Evolutionary conservation across 2,329 filamentous ascomycete genomes (phyloP), one percentile per base, ranked within the genome.

Genomic region (Cadophora gregata): DNA sequence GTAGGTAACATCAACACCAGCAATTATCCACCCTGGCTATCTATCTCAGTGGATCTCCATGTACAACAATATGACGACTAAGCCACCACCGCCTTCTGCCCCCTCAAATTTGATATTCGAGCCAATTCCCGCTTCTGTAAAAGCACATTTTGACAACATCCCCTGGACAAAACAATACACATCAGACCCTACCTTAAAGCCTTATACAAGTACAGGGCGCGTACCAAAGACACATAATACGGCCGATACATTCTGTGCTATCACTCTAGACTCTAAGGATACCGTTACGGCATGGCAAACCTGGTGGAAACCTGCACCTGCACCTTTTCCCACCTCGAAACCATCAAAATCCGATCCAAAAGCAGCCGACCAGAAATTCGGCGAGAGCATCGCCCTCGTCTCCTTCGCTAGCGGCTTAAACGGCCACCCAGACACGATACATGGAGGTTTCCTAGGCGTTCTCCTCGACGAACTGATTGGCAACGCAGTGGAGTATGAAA

Each of bases 391-490:
- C 1, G 45, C 55, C 0, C 36, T 75, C 14, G 10, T 74, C 5
- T 69, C 75, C 12, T 76, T 89, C 1, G 86, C 85, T 1, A 71
- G 79, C 9, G 83, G 82, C 16, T 69, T 90, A 42, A 85, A 86
- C 69, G 87, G 88, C 0, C 84, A 85, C 72, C 76, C 83, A 2
- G 77, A 80, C 10, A 80, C 86, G 2, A 78, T 80, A n/a, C 88
- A 90, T 74, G 88, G 88, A 25, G 88, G 88, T 0, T 82, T 90
- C 47, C 80, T 86, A 2, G 82, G 82, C 3, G 80, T 84, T 0
- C 72, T 90, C 19, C 73, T 90, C 10, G 88, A 91, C 72, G 87
- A 90, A 72, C 77, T 80, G 9, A 82, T 85, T 72, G 73, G 73
- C 0, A 67, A 47, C 36, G 65, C 65, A 5, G 64, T 62, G 2